Evolutionary conservation across 805 yeast genomes (phyloP).

Genomic region (Candida endomychidarum): DNA sequence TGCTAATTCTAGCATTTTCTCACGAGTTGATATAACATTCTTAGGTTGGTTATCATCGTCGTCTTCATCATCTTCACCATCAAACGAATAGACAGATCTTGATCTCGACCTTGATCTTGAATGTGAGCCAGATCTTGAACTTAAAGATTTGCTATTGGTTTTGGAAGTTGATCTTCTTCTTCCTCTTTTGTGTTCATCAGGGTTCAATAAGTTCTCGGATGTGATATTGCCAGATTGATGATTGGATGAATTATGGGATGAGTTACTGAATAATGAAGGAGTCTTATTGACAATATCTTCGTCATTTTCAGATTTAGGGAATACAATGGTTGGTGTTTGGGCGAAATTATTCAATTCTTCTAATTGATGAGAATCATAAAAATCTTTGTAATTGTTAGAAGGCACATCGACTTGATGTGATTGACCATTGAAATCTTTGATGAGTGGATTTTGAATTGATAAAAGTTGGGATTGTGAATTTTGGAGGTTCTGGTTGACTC

Average conservation of each 20-base stretch:
- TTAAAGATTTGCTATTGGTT: constrained; percentile 13
- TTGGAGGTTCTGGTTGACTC: constrained; percentile 3
- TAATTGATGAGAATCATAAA: constrained; percentile 15
- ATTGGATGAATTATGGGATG: constrained; percentile 27
- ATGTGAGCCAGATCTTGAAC: constrained; percentile 13
- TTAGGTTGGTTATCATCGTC: constrained; percentile 14
- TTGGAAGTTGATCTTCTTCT: constrained; percentile 32
- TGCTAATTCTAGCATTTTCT: constrained; percentile 66
- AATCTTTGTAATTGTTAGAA: constrained; percentile 2
- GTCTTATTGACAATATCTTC: constrained; percentile 35
- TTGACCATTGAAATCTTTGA: constrained; percentile 2
- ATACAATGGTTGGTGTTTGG: constrained; percentile 16
- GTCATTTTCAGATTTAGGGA: constrained; percentile 14
- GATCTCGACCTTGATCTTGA: constrained; percentile 28
- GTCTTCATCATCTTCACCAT: constrained; percentile 17
- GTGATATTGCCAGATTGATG: constrained; percentile 3
- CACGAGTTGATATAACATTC: constrained; percentile 37
- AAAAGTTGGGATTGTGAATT: background rate
- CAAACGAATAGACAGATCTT: constrained; percentile 15
- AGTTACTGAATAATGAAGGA: constrained; percentile 57
- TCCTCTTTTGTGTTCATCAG: constrained; percentile 44
- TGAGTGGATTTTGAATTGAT: background rate
- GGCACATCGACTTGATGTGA: constrained; percentile 4
- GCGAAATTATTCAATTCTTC: constrained; percentile 16
- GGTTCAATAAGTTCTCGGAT: constrained; percentile 18